Evolutionary conservation across 2,329 filamentous ascomycete species (phyloP).

Genomic region (Diaporthe sp.): DNA sequence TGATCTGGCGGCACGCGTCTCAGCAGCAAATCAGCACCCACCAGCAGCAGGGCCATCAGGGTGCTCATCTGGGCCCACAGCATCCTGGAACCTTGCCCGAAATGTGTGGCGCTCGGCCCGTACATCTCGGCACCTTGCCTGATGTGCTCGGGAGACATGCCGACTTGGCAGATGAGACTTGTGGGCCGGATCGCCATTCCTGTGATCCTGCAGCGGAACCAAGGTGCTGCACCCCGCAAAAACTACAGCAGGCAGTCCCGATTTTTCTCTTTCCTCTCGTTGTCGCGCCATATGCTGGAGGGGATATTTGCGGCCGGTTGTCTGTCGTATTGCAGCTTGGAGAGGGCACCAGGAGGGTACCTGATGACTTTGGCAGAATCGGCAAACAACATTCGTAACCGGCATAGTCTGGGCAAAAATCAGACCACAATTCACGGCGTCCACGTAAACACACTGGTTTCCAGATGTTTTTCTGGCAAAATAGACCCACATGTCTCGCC

Average conservation of each 20-base stretch:
- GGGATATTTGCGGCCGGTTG: not conserved
- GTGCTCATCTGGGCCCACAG: not conserved
- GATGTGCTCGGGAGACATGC: not conserved
- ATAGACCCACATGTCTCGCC: not conserved
- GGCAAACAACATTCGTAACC: not conserved
- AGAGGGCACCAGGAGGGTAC: not conserved
- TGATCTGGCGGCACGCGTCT: not conserved
- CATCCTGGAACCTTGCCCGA: not conserved
- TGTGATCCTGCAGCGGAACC: constrained; percentile 17
- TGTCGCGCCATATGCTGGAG: not conserved
- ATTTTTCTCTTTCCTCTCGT: not conserved
- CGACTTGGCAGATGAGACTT: constrained; percentile 15
- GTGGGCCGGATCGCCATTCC: not conserved
- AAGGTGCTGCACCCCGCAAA: constrained; percentile 6
- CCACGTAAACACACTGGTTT: not conserved
- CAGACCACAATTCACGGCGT: not conserved
- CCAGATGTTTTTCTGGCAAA: not conserved
- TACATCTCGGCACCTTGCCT: not conserved
- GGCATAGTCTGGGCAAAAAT: not conserved
- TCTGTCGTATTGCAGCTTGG: not conserved
- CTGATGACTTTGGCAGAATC: not conserved
- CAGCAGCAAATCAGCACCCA: not conserved
- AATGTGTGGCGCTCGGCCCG: constrained; percentile 9
- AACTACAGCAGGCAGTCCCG: not conserved
- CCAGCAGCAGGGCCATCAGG: not conserved